These are phyloP conservation scores for Hypericum androsaemum DNA, from an alignment of 345 rosid species.

Conservation along the genomic window DNA sequence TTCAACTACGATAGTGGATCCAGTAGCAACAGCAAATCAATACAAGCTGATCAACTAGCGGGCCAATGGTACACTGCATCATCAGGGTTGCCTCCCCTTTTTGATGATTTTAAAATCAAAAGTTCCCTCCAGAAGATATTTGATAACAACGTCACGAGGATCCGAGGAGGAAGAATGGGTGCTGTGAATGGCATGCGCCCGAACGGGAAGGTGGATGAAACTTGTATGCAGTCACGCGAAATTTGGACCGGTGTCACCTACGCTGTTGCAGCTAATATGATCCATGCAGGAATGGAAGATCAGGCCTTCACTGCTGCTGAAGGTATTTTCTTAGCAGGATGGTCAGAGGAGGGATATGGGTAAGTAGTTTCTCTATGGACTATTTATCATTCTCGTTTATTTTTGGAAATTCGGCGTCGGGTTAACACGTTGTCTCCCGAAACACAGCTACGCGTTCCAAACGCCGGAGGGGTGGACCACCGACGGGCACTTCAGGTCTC, in stretches of 20 bases:
- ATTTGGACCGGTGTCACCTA: slow-evolving; percentile 99
- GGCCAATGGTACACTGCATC: slow-evolving; percentile 98
- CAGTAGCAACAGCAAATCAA: slow-evolving; percentile 88
- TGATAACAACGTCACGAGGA: slow-evolving; percentile 89
- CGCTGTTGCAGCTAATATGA: slow-evolving; percentile 85
- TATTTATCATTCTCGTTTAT: no score
- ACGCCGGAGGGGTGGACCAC: slow-evolving; percentile 94
- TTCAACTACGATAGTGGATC: slow-evolving; percentile 88
- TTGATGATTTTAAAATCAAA: slow-evolving; percentile 69
- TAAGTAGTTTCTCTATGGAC: slow-evolving; percentile 35
- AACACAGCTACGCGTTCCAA: slow-evolving; percentile 85
- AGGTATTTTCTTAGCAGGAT: slow-evolving; percentile 92
- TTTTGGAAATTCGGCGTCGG: background rate
- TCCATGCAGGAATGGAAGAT: slow-evolving; percentile 89
- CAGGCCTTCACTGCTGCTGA: slow-evolving; percentile 81
- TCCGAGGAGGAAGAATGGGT: slow-evolving; percentile 82
- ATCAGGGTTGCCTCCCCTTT: slow-evolving; percentile 75
- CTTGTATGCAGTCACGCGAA: slow-evolving; percentile 99
- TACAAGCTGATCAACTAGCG: slow-evolving; percentile 95
- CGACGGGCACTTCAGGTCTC: slow-evolving; percentile 80
- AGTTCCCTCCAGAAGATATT: slow-evolving; percentile 70
- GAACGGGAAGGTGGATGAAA: slow-evolving; percentile 83
- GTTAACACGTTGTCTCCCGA: background rate
- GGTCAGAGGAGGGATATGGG: slow-evolving; percentile 99
- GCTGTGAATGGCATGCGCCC: slow-evolving; percentile 99